Evolutionary conservation across 2,329 filamentous ascomycete genomes (phyloP), one percentile per base, ranked within the genome.

Genomic region (Hypoxylon sp.): DNA sequence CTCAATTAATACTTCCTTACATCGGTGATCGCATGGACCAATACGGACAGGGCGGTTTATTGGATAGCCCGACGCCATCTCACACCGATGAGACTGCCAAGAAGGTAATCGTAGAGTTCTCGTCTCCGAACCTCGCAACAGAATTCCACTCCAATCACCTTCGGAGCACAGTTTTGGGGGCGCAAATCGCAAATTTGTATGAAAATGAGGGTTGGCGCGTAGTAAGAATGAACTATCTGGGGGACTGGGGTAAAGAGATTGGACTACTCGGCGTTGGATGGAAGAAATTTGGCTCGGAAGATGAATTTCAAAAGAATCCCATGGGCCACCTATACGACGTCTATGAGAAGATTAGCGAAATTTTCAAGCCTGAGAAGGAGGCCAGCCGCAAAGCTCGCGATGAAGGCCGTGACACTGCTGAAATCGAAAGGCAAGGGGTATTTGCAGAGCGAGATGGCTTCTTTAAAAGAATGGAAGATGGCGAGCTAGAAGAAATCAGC

Each of bases 211-310:
- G 90, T 4, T 92, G 89, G 88, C 86, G 92, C 5, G 89, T 92
- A 1, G 79, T 88, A 29, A 84, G 87, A 26, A 87, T 92, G 82
- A 93, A 93, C 78, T 93, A 92, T 74, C 82, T 93, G 0, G 91
- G 91, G 4, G 91, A 93, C 74, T 93, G 91, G 91, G 91, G 91
- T 1, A 91, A 91, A 78, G 89, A 91, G 73, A 90, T 85, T 17
- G 84, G 84, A 39, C 83, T 93, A 0, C 81, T 93, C 29, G 88
- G 88, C 1, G 84, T 91, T 11, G 91, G 90, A 0, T 93, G 89
- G 78, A 82, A 89, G 69, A 85, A 85, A 62, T 92, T 90, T 71
- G 91, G 91, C 1, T 87, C 84, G 4, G 90, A 92, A 71, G 86
- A 90, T 24, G 84, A 87, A 71, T 83, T 93, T 14, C 77, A 84